Evolutionary conservation across 768 basidiomycete genomes (phyloP).

Genomic region (Boletus reticulatus): DNA sequence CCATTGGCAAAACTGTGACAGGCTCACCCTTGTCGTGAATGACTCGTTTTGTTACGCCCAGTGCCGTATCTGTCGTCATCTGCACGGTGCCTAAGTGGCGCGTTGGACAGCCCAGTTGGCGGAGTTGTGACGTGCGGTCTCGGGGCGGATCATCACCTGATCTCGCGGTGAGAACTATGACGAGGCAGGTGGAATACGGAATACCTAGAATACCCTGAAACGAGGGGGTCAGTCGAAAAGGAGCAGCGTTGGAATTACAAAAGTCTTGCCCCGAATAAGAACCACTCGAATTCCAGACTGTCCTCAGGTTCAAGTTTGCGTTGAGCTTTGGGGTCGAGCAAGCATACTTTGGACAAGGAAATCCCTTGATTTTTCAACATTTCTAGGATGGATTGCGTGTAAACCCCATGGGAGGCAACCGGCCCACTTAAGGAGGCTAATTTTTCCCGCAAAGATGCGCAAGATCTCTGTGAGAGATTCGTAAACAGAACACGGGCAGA

Average conservation of each 20-base stretch:
- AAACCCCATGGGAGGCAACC: slow-evolving; percentile 26
- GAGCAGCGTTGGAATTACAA: not conserved
- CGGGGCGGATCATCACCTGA: slow-evolving; percentile 94
- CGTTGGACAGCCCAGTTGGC: slow-evolving; percentile 80
- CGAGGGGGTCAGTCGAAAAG: not conserved
- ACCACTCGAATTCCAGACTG: slow-evolving; percentile 80
- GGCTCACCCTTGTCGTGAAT: slow-evolving; percentile 64
- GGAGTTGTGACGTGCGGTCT: slow-evolving; percentile 88
- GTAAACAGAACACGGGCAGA: slow-evolving; percentile 76
- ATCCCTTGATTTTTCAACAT: slow-evolving; percentile 23
- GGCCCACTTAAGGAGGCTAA: slow-evolving; percentile 10
- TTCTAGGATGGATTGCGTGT: slow-evolving; percentile 16
- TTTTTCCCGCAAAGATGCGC: slow-evolving; percentile 44
- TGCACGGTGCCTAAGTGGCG: slow-evolving; percentile 85
- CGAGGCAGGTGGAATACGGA: slow-evolving; percentile 24
- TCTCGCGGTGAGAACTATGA: not conserved
- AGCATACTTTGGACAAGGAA: slow-evolving; percentile 66
- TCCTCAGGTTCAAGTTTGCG: slow-evolving; percentile 71
- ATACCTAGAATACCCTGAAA: slow-evolving; percentile 60
- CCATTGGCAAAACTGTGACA: too few relatives aligned
- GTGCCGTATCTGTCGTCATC: slow-evolving; percentile 98
- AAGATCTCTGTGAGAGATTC: slow-evolving; percentile 74
- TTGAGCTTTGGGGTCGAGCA: slow-evolving; percentile 91
- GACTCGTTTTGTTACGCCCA: slow-evolving; percentile 85
- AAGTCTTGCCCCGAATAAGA: slow-evolving; percentile 79